Base-by-base conservation (phyloP, 306 rosid species). In the Trifolium repens region DNA sequence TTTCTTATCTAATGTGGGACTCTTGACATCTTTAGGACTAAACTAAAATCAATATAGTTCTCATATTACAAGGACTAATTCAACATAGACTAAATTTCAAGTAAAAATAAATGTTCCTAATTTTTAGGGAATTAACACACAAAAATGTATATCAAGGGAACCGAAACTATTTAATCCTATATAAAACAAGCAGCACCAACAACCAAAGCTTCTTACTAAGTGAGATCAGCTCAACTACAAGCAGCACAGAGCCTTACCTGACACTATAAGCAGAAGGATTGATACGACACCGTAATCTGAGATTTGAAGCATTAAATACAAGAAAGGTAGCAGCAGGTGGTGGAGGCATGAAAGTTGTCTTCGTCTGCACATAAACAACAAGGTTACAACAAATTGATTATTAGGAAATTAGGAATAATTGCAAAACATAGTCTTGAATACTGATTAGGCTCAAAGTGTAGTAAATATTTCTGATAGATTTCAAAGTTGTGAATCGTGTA, bases 301-400 rank as follows among this genome's bases (percentile, higher is more conserved):
- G 99, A 82, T 82, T 90, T 54, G 90, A 82, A 57, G 91, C 91
- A 57, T 84, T 89, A 34, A 96, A 96, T 77, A 92, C 97, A 82
- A 94, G 96, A 86, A 94, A 90, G 22, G 97, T 94, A 71, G 98
- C 98, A 4, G 97, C 98, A 53, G 98, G 98, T 50, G 98, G 98
- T 0, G 98, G 91, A 6, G 98, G 96, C 98, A 94, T 94, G 89
- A 94, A 91, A 78, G 96, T 94, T 49, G 97, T 91, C 98, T 91
- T 94, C 17, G 98, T 94, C 97, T 94, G 91, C 89, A 71, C 43
- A 65, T 77, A 52, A 78, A 80, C 91, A 76, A 71, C 49, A 73
- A 67, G 72, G 60, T 43, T 39, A 46, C 71, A 8, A 46, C 71
- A 16, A 69, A 80, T 78, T 70, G 54, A 76, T 83, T 79, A 53